phyloP scores from a whole-genome alignment of 2,329 filamentous ascomycete species.

The Calonectria pauciramosa region DNA sequence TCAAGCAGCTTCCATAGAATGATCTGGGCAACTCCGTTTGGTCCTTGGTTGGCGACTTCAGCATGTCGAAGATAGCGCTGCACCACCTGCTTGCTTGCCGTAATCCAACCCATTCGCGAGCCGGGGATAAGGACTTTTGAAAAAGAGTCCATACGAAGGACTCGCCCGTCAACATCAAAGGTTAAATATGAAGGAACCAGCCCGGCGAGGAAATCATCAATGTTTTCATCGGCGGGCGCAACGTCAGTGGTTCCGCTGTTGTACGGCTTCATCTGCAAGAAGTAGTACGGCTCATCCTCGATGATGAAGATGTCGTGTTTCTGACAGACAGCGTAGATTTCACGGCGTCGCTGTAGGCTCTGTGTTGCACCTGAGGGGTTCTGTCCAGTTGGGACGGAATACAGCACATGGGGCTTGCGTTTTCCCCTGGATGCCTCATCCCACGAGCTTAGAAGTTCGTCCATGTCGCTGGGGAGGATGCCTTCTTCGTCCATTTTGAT shows the following conservation, averaged over 20 bases:
- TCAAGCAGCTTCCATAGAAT: conserved; percentile 1
- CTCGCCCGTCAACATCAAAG: neutral
- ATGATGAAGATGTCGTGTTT: conserved; percentile 85
- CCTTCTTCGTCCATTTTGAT: neutral
- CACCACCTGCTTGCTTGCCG: neutral
- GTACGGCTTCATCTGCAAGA: conserved; percentile 75
- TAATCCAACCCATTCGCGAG: neutral
- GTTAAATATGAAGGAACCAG: neutral
- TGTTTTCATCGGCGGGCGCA: neutral
- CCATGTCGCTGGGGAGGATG: neutral
- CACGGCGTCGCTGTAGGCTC: conserved; percentile 67
- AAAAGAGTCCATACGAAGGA: neutral
- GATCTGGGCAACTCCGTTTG: neutral
- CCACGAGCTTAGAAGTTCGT: neutral
- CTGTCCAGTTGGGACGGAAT: conserved; percentile 74
- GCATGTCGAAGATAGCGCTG: neutral
- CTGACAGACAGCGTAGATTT: conserved; percentile 79
- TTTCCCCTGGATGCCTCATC: neutral
- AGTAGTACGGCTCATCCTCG: conserved; percentile 92
- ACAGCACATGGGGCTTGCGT: neutral
- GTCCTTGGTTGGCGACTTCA: neutral
- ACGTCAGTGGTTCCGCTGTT: neutral
- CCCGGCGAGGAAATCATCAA: neutral
- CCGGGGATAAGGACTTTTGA: neutral
- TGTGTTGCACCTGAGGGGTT: conserved; percentile 84